A percentile compares a stretch with the other conserved stretches of the same genome.
These are phyloP conservation scores for Parasitella parasitica DNA, from an alignment of 371 early-diverging fungal genomes.

Conservation along the genomic window DNA sequence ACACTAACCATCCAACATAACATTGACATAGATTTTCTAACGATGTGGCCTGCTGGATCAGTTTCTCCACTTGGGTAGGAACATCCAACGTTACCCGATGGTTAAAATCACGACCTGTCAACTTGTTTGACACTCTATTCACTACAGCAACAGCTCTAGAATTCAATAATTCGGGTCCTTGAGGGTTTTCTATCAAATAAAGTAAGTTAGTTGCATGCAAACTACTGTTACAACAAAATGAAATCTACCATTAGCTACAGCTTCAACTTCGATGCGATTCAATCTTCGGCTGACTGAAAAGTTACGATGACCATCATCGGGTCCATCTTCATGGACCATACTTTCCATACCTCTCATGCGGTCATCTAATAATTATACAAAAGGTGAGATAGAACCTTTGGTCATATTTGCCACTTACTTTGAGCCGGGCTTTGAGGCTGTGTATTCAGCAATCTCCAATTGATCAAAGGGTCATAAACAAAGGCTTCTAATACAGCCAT, in stretches of 20 bases:
- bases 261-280: conserved; percentile 50
- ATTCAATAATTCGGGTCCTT: conserved; percentile 52
- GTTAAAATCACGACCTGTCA: conserved; percentile 92
- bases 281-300: conserved; percentile 50
- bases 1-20: conserved; percentile 94
- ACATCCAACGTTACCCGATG: conserved; percentile 81
- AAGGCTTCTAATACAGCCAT: conserved; percentile 99
- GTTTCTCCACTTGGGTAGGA: conserved; percentile 85
- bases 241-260: conserved; percentile 45
- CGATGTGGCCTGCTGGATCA: conserved; percentile 94
- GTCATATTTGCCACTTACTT: no score
- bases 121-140: conserved; percentile 73
- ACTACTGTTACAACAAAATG: no score
- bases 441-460: conserved; percentile 75
- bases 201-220: not conserved
- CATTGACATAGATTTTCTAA: conserved; percentile 94
- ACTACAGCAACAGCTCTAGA: conserved; percentile 62
- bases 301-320: conserved; percentile 44
- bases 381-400: no score
- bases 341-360: conserved; percentile 44
- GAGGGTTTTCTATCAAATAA: conserved; percentile 36
- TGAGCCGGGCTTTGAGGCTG: conserved; percentile 45
- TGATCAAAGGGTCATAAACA: conserved; percentile 97
- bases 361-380: conserved; percentile 24
- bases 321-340: conserved; percentile 37